Evolutionary conservation across 768 basidiomycete genomes (phyloP), one percentile per base, ranked within the genome.

Genomic region (Rhodocollybia butyracea): DNA sequence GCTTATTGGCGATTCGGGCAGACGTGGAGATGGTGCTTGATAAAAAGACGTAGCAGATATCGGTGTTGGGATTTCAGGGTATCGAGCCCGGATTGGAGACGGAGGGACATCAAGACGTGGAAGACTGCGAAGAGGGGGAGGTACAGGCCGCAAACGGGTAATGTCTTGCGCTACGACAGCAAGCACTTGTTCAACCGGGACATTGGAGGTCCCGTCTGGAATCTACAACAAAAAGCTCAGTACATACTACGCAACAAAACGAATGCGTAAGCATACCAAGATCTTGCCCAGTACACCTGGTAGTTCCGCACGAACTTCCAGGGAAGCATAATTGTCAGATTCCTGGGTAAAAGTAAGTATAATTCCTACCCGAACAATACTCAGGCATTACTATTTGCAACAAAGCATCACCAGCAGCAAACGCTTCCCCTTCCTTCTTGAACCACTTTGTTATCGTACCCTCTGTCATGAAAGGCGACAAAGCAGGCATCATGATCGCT

Each of bases 271-370:
- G 73, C 86, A 48, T 63, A 92, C 88, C 60, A 95, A 66, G 55
- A 96, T 94, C 72, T 91, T 94, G 53, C 85, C 89, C 50, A 95
- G 70, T 24, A 94, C 72, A 51, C 94, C 94, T 62, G 94, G 86
- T 51, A 86, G 90, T 68, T 91, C 86, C n/a, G 92, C 91, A 73
- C 94, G 88, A 4, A 95, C 89, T 67, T 95, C 91, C 64, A 95
- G 86, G 3, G 83, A 89, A 11, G 88, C 81, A 68, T 88, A 81
- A 69, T 89, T 89, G 73, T 88, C 85, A 85, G 56, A 57, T 34
- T 45, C 56, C 56, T 57, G 17, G 12, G 11, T 26, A 19, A 4
- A 17, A 8, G 31, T 36, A 34, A 21, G 10, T n/a, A 36, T 19
- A 15, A 26, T 13, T 11, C 36, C n/a, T 21, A 34, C 55, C 41